These are phyloP conservation scores for Diaporthe citriasiana DNA, from an alignment of 2,329 filamentous ascomycete genomes.

Conservation along the genomic window DNA sequence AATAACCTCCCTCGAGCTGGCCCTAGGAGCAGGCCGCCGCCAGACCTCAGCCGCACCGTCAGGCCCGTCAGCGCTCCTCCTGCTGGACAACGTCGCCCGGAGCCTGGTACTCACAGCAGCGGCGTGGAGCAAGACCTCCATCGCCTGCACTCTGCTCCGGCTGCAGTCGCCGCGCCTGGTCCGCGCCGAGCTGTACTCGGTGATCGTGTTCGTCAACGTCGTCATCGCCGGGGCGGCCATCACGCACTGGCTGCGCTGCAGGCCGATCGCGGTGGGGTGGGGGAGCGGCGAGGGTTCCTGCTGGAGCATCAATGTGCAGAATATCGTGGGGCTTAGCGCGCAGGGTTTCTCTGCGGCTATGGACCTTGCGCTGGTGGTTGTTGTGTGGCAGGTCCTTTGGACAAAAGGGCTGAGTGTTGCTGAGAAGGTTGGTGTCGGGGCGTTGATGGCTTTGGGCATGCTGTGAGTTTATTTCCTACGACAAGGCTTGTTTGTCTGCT, in stretches of 20 bases:
- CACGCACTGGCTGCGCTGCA: constrained; percentile 38
- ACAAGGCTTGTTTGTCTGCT: background rate
- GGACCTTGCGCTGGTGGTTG: constrained; percentile 26
- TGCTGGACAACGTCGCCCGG: constrained; percentile 37
- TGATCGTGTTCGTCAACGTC: constrained; percentile 12
- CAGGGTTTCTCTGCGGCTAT: constrained; percentile 30
- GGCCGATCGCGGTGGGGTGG: constrained; percentile 27
- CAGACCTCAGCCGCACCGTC: background rate
- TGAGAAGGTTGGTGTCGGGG: constrained; percentile 29
- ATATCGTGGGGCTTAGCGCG: constrained; percentile 12
- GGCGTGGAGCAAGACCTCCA: constrained; percentile 36
- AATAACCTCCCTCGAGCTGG: constrained; percentile 33
- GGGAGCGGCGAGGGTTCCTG: background rate
- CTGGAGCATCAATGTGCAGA: constrained; percentile 1
- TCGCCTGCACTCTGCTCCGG: constrained; percentile 30
- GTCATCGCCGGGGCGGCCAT: constrained; percentile 27
- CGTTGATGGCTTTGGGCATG: constrained; percentile 23
- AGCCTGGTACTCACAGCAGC: constrained; percentile 21
- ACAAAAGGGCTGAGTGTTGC: constrained; percentile 16
- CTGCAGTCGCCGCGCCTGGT: constrained; percentile 10
- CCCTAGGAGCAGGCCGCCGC: constrained; percentile 28
- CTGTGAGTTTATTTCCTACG: background rate
- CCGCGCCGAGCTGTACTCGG: constrained; percentile 7
- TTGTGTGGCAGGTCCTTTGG: constrained; percentile 33
- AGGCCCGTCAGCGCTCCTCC: constrained; percentile 17